Percentiles rank a stretch among this genome's conserved stretches.
These are phyloP conservation scores for Anthracocystis walkeri DNA, from an alignment of 1,284 basidiomycete species.

Conservation along the genomic window DNA sequence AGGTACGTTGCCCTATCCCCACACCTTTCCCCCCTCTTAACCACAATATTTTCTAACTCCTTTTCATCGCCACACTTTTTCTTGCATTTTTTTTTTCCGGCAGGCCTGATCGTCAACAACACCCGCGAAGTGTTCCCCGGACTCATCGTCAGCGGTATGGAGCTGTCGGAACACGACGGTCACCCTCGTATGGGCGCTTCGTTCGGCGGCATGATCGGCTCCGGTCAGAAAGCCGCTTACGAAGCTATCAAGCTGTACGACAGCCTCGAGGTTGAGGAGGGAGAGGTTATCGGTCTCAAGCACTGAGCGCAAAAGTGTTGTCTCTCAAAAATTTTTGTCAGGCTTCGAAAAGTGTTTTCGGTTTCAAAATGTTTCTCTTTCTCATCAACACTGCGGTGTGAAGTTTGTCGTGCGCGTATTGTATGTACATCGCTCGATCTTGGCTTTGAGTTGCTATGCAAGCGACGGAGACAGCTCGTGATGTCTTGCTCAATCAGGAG, in stretches of 20 bases:
- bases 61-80: conserved; percentile 1
- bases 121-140: conserved; percentile 85
- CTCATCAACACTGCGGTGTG: no score
- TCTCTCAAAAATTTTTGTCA: no score
- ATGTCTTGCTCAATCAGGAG: no score
- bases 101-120: conserved; percentile 71
- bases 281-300: conserved; percentile 72
- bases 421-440: no score
- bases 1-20: conserved; percentile 25
- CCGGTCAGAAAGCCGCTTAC: conserved; percentile 81
- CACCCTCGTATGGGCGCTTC: conserved; percentile 75
- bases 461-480: no score
- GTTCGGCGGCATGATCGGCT: conserved; percentile 84
- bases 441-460: no score
- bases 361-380: no score
- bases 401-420: no score
- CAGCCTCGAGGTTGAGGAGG: conserved; percentile 75
- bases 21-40: neutral
- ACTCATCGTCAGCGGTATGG: conserved; percentile 81
- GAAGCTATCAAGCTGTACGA: conserved; percentile 79
- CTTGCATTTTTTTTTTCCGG: neutral
- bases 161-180: conserved; percentile 84
- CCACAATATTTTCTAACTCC: neutral
- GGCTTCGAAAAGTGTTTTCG: no score
- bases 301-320: no score